Evolutionary conservation across 257 asterid genomes (phyloP).

Genomic region (Cordia subcordata): DNA sequence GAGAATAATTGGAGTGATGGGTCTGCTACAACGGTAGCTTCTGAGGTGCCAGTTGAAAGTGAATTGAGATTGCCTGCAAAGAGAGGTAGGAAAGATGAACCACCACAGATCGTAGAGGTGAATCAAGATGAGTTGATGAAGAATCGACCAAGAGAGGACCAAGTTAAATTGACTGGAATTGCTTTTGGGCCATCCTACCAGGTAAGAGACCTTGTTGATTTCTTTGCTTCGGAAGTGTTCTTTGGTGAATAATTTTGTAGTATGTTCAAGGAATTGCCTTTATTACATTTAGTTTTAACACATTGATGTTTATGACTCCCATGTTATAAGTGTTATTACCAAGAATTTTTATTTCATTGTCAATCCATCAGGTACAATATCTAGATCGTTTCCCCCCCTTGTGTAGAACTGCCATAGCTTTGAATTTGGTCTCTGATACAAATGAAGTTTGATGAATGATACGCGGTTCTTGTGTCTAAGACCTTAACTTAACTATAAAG

Average conservation of each 20-base stretch:
- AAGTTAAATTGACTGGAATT: constrained; percentile 72
- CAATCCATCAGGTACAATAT: neutral
- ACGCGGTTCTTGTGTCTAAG: no score
- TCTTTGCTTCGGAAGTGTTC: neutral
- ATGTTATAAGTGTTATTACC: neutral
- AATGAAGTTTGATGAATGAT: no score
- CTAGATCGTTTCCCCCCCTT: neutral
- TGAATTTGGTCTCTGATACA: no score
- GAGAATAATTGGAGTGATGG: constrained; percentile 40
- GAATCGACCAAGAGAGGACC: constrained; percentile 90
- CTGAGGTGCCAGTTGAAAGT: constrained; percentile 45
- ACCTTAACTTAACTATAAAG: no score
- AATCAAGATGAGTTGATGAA: constrained; percentile 94
- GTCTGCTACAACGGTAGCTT: constrained; percentile 22
- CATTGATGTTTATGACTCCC: neutral
- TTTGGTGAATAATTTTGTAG: neutral
- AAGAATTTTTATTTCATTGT: neutral
- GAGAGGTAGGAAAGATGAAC: constrained; percentile 71
- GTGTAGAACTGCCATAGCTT: neutral
- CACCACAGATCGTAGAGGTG: constrained; percentile 67
- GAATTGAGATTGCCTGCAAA: constrained; percentile 38
- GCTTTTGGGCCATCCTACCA: constrained; percentile 91
- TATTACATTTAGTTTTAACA: neutral
- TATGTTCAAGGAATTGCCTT: neutral
- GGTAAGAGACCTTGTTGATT: constrained; percentile 35